A percentile compares a stretch with the other conserved stretches of the same genome.
phyloP scores from a whole-genome alignment of 345 rosid genomes.

The Gossypium mustelinum region DNA sequence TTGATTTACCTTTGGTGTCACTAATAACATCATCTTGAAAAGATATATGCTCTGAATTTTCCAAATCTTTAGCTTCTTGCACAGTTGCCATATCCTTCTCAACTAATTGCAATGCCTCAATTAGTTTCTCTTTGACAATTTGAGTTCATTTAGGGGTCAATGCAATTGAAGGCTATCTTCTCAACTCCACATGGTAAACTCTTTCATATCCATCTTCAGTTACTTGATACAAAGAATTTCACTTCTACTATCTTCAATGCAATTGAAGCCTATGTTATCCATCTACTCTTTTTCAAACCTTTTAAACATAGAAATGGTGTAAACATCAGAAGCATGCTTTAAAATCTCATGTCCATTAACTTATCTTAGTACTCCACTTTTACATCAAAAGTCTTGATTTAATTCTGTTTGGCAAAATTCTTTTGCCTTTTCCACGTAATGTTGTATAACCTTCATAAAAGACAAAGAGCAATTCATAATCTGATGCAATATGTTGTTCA shows the following conservation, averaged over 20 bases:
- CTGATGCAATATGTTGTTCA: too few species aligned
- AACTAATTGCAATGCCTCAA: background rate
- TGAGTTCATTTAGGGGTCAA: background rate
- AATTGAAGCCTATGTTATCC: background rate
- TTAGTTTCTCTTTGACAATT: too few species aligned
- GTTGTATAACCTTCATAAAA: background rate
- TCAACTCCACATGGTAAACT: background rate
- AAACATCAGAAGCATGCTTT: background rate
- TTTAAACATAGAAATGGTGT: too few species aligned
- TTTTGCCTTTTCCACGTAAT: background rate
- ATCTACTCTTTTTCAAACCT: background rate
- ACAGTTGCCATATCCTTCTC: background rate
- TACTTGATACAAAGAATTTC: background rate
- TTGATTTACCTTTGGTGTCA: too few species aligned
- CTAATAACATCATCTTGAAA: background rate
- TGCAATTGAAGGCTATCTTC: background rate
- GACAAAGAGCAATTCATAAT: background rate
- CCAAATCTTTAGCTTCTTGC: background rate
- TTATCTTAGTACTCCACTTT: too few species aligned
- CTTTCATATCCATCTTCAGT: background rate
- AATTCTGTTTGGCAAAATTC: too few species aligned
- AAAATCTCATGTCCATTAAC: too few species aligned
- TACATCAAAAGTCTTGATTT: too few species aligned
- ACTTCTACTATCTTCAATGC: too few species aligned
- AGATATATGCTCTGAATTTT: background rate